Base-by-base conservation (phyloP, 495 filamentous ascomycete species). In the Aspergillus sparsus region DNA sequence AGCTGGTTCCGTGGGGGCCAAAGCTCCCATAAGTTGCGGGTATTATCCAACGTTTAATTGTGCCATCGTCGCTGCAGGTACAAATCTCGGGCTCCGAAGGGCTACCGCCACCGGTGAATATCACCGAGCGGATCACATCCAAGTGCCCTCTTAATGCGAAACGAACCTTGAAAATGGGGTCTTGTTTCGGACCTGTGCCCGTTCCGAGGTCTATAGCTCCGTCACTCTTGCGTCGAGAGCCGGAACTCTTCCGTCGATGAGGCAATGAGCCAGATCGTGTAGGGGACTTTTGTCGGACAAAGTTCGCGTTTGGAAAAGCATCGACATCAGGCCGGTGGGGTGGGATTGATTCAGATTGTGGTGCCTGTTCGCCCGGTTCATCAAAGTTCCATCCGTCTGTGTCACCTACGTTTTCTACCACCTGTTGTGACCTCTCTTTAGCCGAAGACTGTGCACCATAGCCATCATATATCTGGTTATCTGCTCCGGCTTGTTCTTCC, bases 11-110 rank as follows among this genome's bases (percentile, higher is more conserved):
- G 37, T 83, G 81, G 44, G 83, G 71, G 27, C 83, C 80, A 66
- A 80, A 81, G 49, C 70, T 82, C 21, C 88, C 87, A 55, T 89
- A 89, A 21, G 83, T 86, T 13, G 87, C 83, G 5, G 93, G 93
- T 35, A 98, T 91, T 62, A 96, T 93, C 89, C 96, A 98, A 58
- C 94, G 85, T 71, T 98, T 98, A 70, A 98, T 88, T 50, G 89
- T 86, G 49, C 93, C 93, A 68, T 98, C 94, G 68, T 98, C 94
- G 55, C 95, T 93, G 53, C 90, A 89, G 3, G 95, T 98, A 71
- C 93, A 97, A 50, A 98, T 93, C 72, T 98, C 94, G 0, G 94
- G 94, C 69, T 98, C 94, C 7, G 90, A 89, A 6, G 91, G 91
- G 69, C 90, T 96, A 47, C 94, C 94, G 36, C 93, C 93, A 8